These are phyloP conservation scores for Talaromyces sp. DNA, from an alignment of 2,329 filamentous ascomycete species.

Conservation along the genomic window DNA sequence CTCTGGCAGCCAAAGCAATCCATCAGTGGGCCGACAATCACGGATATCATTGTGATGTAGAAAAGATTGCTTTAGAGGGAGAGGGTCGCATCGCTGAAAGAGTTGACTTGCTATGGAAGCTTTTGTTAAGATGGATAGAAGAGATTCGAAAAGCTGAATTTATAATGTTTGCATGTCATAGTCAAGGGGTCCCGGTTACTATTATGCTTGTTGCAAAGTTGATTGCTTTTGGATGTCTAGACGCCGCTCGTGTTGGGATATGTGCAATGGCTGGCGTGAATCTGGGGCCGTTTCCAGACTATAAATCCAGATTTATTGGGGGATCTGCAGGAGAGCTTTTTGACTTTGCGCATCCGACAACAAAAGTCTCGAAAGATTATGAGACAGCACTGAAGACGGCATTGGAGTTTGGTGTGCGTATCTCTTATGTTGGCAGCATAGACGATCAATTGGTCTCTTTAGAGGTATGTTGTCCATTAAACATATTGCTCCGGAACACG, in stretches of 20 bases:
- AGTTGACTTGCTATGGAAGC: conserved; percentile 89
- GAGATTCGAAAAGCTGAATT: conserved; percentile 84
- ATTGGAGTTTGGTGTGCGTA: conserved; percentile 72
- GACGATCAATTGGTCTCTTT: conserved; percentile 95
- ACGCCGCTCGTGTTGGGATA: conserved; percentile 72
- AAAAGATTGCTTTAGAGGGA: conserved; percentile 90
- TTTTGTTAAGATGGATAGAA: conserved; percentile 92
- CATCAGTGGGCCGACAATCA: conserved; percentile 74
- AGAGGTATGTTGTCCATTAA: conserved; percentile 57
- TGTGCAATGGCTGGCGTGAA: conserved; percentile 91
- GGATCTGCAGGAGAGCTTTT: conserved; percentile 92
- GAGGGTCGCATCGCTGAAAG: conserved; percentile 89
- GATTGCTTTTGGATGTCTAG: conserved; percentile 82
- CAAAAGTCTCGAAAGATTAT: conserved; percentile 77
- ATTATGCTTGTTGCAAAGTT: conserved; percentile 91
- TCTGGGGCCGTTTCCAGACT: conserved; percentile 86
- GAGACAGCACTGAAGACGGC: conserved; percentile 70
- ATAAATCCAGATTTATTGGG: conserved; percentile 83
- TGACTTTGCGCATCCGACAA: conserved; percentile 81
- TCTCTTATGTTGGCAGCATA: conserved; percentile 89
- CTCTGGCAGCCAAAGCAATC: conserved; percentile 79
- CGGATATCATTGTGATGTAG: conserved; percentile 75
- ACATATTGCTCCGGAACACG: conserved; percentile 14
- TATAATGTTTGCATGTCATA: conserved; percentile 88
- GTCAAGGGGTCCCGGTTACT: conserved; percentile 89